Conservation (phyloP, 306 rosid species). For the Quercus aquifolioides region DNA sequence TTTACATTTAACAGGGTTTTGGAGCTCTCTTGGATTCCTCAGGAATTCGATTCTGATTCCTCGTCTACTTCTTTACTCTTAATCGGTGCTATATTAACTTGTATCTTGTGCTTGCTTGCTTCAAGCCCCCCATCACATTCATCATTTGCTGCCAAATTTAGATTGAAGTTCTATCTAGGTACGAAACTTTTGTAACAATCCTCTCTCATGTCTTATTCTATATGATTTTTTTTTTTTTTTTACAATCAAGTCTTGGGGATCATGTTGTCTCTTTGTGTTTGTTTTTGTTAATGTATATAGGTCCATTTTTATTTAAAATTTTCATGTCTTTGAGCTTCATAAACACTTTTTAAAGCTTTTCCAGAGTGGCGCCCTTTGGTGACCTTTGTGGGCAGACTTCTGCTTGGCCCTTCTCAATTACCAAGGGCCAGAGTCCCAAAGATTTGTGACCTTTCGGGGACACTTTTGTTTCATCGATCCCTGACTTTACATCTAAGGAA, state of each 20-base stretch:
- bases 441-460: neutral
- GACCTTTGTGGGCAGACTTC: neutral
- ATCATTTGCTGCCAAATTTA: neutral
- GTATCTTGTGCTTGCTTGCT: neutral
- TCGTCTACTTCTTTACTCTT: neutral
- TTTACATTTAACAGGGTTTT: neutral
- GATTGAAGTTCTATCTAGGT: neutral
- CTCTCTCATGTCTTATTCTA: neutral
- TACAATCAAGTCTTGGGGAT: neutral
- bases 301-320: neutral
- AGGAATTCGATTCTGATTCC: constrained; percentile 53
- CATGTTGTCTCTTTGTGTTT: neutral
- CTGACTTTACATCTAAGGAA: neutral
- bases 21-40: constrained; percentile 31
- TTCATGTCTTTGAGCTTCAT: neutral
- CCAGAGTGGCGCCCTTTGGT: neutral
- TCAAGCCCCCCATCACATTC: neutral
- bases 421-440: neutral
- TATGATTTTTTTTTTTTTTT: no score
- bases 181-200: neutral
- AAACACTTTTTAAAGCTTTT: neutral
- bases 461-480: neutral
- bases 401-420: neutral
- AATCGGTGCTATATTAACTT: neutral
- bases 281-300: no score